Evolutionary conservation across 345 rosid genomes (phyloP).

Genomic region (Melaleuca alternifolia): DNA sequence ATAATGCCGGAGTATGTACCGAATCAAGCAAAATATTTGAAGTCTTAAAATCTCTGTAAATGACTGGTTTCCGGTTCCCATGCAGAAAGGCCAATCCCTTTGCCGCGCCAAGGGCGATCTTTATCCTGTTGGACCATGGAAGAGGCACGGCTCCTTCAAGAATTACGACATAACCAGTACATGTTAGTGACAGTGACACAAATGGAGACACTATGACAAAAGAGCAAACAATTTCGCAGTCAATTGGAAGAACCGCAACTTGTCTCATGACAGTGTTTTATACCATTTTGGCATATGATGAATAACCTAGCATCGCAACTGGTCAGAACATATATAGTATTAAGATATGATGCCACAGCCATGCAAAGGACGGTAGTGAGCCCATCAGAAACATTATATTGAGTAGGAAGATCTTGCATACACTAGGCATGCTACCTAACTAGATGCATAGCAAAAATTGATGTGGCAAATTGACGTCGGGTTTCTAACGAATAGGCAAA

Average conservation of each 20-base stretch:
- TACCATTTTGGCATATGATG: neutral
- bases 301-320: neutral
- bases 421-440: neutral
- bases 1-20: conserved; percentile 20
- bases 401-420: neutral
- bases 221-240: neutral
- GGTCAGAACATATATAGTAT: neutral
- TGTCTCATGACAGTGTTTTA: neutral
- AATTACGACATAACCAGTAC: conserved; percentile 12
- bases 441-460: neutral
- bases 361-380: neutral
- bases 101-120: conserved; percentile 93
- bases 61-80: conserved; percentile 83
- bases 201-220: neutral
- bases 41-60: conserved; percentile 94
- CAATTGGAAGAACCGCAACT: neutral
- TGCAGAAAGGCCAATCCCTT: conserved; percentile 97
- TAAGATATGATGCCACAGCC: neutral
- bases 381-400: neutral
- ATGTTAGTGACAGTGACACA: neutral
- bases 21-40: conserved; percentile 93
- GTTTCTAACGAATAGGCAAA: neutral
- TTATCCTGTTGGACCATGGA: conserved; percentile 76
- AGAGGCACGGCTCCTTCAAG: conserved; percentile 70
- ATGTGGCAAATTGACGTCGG: neutral